Evolutionary conservation across 176 grass and related monocot species (phyloP).

Genomic region (Themeda triandra): DNA sequence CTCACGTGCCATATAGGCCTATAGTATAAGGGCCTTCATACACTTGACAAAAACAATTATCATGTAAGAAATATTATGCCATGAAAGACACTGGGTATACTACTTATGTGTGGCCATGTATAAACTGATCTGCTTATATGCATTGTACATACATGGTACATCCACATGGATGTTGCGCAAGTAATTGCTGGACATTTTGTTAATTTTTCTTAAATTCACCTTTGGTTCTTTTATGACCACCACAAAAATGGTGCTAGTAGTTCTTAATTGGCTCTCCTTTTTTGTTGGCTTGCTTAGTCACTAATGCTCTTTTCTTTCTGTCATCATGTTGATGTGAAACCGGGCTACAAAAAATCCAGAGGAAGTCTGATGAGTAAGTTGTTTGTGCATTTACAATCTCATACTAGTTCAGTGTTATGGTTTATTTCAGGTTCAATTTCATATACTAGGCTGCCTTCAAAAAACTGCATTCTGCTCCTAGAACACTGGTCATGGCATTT

Average conservation of each 20-base stretch:
- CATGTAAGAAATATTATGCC: not conserved
- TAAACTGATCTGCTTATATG: not conserved
- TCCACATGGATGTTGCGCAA: conserved; percentile 5
- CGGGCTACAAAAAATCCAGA: conserved; percentile 57
- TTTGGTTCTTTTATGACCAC: not conserved
- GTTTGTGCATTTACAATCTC: conserved; percentile 24
- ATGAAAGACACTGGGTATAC: not conserved
- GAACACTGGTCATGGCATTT: not conserved
- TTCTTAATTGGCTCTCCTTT: conserved; percentile 19
- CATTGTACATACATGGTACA: not conserved
- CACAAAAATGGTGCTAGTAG: not conserved
- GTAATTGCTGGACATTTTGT: conserved; percentile 10
- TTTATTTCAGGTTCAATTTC: conserved; percentile 15
- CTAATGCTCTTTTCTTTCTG: conserved; percentile 49
- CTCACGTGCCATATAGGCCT: too few species aligned
- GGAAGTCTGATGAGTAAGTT: conserved; percentile 99
- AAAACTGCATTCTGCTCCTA: not conserved
- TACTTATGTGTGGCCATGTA: not conserved
- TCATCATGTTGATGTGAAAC: conserved; percentile 35
- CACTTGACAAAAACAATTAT: too few species aligned
- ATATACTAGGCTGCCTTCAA: conserved; percentile 2
- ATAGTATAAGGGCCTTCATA: too few species aligned
- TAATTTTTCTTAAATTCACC: conserved; percentile 5
- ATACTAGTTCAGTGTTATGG: not conserved
- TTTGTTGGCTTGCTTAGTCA: conserved; percentile 25